phyloP scores from a whole-genome alignment of 257 asterid genomes.

The Nicotiana knightiana region DNA sequence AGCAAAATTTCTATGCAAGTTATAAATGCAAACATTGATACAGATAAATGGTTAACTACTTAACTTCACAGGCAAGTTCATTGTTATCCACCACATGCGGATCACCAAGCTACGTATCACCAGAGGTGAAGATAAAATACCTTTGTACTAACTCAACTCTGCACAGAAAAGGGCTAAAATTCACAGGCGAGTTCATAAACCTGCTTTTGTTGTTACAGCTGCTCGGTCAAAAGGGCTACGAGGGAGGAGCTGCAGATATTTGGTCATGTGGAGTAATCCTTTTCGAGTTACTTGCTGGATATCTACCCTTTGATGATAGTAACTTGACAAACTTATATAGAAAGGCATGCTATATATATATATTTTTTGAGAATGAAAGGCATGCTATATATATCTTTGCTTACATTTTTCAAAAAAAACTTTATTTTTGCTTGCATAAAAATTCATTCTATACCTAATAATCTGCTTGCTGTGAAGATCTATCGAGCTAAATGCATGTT shows the following conservation, averaged over 20 bases:
- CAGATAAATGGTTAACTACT: background rate
- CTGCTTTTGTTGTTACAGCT: constrained; percentile 5
- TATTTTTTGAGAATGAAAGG: constrained; percentile 5
- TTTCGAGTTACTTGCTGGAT: constrained; percentile 25
- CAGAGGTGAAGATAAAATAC: constrained; percentile 18
- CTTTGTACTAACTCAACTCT: background rate
- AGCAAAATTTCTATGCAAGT: background rate
- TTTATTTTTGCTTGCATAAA: background rate
- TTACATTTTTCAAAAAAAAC: no score
- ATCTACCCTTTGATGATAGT: constrained; percentile 22
- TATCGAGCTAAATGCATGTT: constrained; percentile 20
- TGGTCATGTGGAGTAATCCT: constrained; percentile 35
- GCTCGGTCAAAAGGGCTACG: constrained; percentile 14
- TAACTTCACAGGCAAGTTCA: constrained; percentile 13
- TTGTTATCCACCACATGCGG: constrained; percentile 28
- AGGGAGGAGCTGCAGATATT: constrained; percentile 28
- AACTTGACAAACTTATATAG: constrained; percentile 20
- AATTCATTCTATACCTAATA: background rate
- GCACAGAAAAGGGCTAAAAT: background rate
- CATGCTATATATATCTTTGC: background rate
- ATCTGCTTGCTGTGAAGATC: constrained; percentile 11
- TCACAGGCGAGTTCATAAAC: background rate
- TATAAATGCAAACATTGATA: background rate
- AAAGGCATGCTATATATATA: constrained; percentile 10
- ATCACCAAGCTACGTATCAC: constrained; percentile 31